phyloP scores from a whole-genome alignment of 441 rosid genomes.

The Hura crepitans region DNA sequence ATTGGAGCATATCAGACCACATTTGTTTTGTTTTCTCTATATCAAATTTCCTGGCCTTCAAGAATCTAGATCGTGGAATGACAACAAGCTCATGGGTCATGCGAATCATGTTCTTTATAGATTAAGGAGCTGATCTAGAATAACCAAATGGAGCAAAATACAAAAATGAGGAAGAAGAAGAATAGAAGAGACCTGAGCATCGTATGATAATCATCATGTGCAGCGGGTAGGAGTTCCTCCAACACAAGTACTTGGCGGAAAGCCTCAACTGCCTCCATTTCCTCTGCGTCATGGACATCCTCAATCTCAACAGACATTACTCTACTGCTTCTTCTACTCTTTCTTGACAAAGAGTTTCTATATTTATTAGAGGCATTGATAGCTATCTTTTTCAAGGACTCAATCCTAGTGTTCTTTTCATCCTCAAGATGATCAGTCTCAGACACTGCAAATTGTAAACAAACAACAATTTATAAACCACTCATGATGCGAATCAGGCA shows the following conservation, averaged over 20 bases:
- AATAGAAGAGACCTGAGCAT: slow-evolving; percentile 50
- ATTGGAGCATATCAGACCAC: slow-evolving; percentile 78
- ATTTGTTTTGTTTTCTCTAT: slow-evolving; percentile 73
- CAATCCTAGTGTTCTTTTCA: slow-evolving; percentile 52
- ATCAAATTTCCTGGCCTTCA: slow-evolving; percentile 82
- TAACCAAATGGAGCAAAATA: too few species aligned
- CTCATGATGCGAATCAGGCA: too few species aligned
- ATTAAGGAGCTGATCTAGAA: too few species aligned
- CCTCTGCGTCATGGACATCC: slow-evolving; percentile 63
- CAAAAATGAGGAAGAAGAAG: too few species aligned
- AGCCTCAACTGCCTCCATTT: slow-evolving; percentile 64
- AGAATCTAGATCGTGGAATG: slow-evolving; percentile 40
- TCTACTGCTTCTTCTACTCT: slow-evolving; percentile 58
- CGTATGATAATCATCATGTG: slow-evolving; percentile 74
- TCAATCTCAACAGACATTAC: slow-evolving; percentile 58
- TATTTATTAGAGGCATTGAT: slow-evolving; percentile 64
- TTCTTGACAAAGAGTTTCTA: slow-evolving; percentile 59
- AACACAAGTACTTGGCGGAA: slow-evolving; percentile 61
- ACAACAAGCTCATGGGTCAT: too few species aligned
- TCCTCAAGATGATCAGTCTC: too few species aligned
- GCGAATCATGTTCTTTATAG: too few species aligned
- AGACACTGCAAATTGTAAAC: too few species aligned
- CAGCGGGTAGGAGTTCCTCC: slow-evolving; percentile 67
- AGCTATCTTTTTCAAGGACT: slow-evolving; percentile 61
- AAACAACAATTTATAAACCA: too few species aligned